Base-by-base conservation (phyloP, 768 basidiomycete species). In the Russula sp. region DNA sequence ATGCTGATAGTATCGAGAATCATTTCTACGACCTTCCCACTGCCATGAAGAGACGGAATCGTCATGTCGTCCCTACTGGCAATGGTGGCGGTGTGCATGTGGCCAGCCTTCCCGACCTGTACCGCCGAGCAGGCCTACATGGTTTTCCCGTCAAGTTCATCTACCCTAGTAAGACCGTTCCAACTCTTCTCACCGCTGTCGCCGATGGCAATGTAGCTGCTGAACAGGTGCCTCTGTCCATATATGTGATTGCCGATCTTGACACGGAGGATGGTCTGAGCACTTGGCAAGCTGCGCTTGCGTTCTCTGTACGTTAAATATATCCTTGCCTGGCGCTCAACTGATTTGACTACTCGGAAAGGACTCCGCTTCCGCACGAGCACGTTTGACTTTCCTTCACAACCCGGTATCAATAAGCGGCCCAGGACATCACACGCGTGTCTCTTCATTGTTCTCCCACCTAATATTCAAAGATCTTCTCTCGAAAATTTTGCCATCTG, bases 11-110 rank as follows among this genome's bases (percentile, higher is more conserved):
- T 36, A 79, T 90, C 57, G 73, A 81, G 35, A 87, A 79, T 14
- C 93, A 90, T 74, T 98, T 98, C 75, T 98, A 96, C 70, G 92
- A 96, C 68, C 79, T 94, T 7, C 90, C 94, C 0, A 82, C 82
- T 0, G 84, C 90, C 0, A 77, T 78, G 45, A 75, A 79, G 58
- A 79, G 87, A 11, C 75, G 97, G n/a, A 98, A 93, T 72, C 76
- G 74, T 32, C 83, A 88, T 69, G 85, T 98, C 57, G 83, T 84
- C 68, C 83, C 87, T 0, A 69, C 76, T 8, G 73, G 74, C 14
- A 76, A 74, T 38, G 69, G 78, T 3, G 77, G 77, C 18, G 74
- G 75, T 41, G 70, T 90, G 11, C 76, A 75, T 32, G 74, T 90
- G 29, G 71, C 81, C 60, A 83, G 81, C 66, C 69, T 90, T 10